Base-by-base conservation (phyloP, 2,329 filamentous ascomycete genomes). In the Kalaharituber pfeilii region DNA sequence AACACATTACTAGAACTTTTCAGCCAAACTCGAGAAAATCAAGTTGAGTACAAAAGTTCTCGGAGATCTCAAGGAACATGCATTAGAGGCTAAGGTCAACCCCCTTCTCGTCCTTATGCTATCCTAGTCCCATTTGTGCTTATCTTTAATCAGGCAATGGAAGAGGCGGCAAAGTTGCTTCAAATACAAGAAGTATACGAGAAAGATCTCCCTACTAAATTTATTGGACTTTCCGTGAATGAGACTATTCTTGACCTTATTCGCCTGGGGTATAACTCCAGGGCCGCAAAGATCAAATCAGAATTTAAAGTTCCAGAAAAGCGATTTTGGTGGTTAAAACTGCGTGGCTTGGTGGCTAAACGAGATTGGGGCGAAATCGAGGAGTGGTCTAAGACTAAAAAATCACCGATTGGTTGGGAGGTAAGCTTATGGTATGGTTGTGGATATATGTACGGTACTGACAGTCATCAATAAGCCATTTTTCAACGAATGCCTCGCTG, bases 391-490 rank as follows among this genome's bases (percentile, higher is more conserved):
- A 76, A 75, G 65, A 78, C 68, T 36, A 77, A 84, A 65, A 94
- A 88, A 68, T 91, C 84, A 56, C 86, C 89, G 0, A 96, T 98
- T 66, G 89, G 89, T 9, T 98, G 91, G 91, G 86, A 94, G 77
- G 84, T 86, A 69, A 73, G 79, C 71, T 42, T n/a, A 13, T n/a
- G 28, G 49, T 13, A 20, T 25, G n/a, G n/a, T n/a, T n/a, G n/a
- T n/a, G n/a, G n/a, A 52, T 42, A 24, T 36, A 24, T 15, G 20
- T 28, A 27, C 53, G 42, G 26, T 47, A 44, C 47, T 42, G n/a
- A n/a, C n/a, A n/a, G n/a, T n/a, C n/a, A n/a, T n/a, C n/a, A n/a
- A 44, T 42, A 30, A 87, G 80, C 86, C 89, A 0, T 98, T 94
- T 69, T 95, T 85, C 73, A 93, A 91, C 65, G 82, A 93, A 63